Conservation (phyloP, 1,284 basidiomycete species). For the Stereum hirsutum region DNA sequence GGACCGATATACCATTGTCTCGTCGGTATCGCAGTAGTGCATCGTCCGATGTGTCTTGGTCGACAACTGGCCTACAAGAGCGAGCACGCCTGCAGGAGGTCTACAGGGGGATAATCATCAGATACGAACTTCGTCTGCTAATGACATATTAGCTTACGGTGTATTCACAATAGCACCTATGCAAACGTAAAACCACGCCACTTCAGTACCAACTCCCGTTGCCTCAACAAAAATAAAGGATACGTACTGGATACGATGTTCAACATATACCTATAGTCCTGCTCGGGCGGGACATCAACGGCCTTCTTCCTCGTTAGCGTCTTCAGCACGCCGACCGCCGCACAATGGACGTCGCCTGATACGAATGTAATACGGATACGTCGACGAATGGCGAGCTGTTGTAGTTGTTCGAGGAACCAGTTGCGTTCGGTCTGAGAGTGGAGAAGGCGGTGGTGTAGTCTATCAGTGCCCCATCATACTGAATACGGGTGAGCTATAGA, state of each 20-base stretch:
- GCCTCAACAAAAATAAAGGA: conserved; percentile 1
- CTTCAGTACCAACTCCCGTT: not conserved
- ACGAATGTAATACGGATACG: conserved; percentile 72
- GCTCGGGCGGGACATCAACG: conserved; percentile 35
- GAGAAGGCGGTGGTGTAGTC: not conserved
- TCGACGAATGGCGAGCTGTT: conserved; percentile 54
- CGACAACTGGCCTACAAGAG: conserved; percentile 74
- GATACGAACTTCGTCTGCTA: conserved; percentile 4
- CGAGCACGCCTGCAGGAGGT: conserved; percentile 71
- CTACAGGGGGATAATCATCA: conserved; percentile 24
- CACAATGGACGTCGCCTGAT: conserved; percentile 90
- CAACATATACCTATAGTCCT: conserved; percentile 82
- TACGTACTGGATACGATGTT: conserved; percentile 67
- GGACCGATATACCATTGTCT: conserved; percentile 62
- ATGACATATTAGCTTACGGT: conserved; percentile 38
- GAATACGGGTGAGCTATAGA: too few relatives aligned
- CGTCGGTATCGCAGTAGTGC: conserved; percentile 71
- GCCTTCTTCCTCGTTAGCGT: conserved; percentile 49
- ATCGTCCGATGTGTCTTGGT: conserved; percentile 80
- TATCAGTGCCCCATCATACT: not conserved
- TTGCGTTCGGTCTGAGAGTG: conserved; percentile 75
- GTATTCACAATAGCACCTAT: conserved; percentile 77
- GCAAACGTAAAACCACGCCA: conserved; percentile 1
- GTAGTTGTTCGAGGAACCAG: conserved; percentile 76
- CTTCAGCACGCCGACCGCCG: conserved; percentile 74